Evolutionary conservation across 1,139 yeast genomes (phyloP).

Genomic region (Scheffersomyces cryptocercus): DNA sequence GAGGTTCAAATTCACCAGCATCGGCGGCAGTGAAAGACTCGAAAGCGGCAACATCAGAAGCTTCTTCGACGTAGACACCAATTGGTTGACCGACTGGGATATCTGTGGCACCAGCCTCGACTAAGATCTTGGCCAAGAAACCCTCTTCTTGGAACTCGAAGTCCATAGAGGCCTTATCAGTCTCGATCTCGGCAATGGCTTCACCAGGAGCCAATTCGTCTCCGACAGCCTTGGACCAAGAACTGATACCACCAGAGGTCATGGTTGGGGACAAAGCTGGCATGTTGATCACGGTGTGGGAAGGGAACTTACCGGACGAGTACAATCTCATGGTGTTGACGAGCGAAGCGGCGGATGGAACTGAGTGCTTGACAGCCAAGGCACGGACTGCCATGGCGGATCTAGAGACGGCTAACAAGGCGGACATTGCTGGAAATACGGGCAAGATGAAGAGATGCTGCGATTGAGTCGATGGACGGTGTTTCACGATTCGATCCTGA

Average conservation of each 20-base stretch:
- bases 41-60: slow-evolving; percentile 82
- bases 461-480: too few species aligned
- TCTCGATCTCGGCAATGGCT: slow-evolving; percentile 93
- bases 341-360: slow-evolving; percentile 14
- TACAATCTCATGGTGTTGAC: slow-evolving; percentile 32
- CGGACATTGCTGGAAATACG: slow-evolving; percentile 23
- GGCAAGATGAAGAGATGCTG: too few species aligned
- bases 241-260: slow-evolving; percentile 91
- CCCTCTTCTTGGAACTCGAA: slow-evolving; percentile 99
- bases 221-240: slow-evolving; percentile 88
- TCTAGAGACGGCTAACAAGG: slow-evolving; percentile 31
- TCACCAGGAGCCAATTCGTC: slow-evolving; percentile 89
- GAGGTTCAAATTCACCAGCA: slow-evolving; percentile 61
- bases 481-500: too few species aligned
- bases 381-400: slow-evolving; percentile 28
- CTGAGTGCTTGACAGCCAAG: slow-evolving; percentile 8
- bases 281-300: slow-evolving; percentile 76
- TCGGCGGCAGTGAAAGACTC: slow-evolving; percentile 82
- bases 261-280: slow-evolving; percentile 97
- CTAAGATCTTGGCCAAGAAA: slow-evolving; percentile 83
- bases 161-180: slow-evolving; percentile 99
- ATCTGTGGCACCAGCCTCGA: slow-evolving; percentile 86
- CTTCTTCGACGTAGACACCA: slow-evolving; percentile 93
- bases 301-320: slow-evolving; percentile 55
- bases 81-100: slow-evolving; percentile 93